Conservation (phyloP, 257 asterid genomes). For the Nicotiana undulata region DNA sequence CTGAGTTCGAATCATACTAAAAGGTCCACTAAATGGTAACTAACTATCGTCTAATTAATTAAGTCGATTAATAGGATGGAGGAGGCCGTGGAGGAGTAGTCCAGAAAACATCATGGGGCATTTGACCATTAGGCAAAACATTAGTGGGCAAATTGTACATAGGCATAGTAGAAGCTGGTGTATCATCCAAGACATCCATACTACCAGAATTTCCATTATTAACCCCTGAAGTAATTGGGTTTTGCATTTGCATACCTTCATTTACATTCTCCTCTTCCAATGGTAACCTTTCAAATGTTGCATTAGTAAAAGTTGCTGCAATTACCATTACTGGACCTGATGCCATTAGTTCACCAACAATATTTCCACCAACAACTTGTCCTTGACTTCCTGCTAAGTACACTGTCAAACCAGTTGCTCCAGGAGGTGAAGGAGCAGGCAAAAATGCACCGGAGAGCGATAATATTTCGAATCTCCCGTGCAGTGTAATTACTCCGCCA, state of each 20-base stretch:
- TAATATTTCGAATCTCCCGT: conserved; percentile 62
- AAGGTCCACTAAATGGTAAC: too few relatives aligned
- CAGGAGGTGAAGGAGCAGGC: conserved; percentile 58
- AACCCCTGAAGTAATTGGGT: conserved; percentile 8
- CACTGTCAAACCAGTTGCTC: conserved; percentile 52
- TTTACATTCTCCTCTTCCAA: conserved; percentile 7
- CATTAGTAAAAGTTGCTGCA: conserved; percentile 64
- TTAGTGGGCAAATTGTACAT: conserved; percentile 37
- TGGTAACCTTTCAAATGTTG: conserved; percentile 67
- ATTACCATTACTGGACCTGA: conserved; percentile 83
- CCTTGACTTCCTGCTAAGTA: conserved; percentile 80
- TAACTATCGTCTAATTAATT: too few relatives aligned
- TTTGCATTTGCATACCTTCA: conserved; percentile 26
- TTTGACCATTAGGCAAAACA: conserved; percentile 46
- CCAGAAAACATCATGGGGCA: conserved; percentile 58
- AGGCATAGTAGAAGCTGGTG: conserved; percentile 26
- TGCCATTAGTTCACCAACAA: conserved; percentile 49
- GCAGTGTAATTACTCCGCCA: conserved; percentile 44
- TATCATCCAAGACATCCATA: conserved; percentile 17
- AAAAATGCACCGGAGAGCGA: conserved; percentile 66
- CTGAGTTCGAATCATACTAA: too few relatives aligned
- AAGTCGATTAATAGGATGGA: conserved; percentile 26
- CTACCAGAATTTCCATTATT: conserved; percentile 10
- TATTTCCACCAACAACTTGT: conserved; percentile 71
- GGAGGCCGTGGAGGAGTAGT: conserved; percentile 40